Base-by-base conservation (phyloP, 306 rosid genomes). In the Cucumis hystrix region DNA sequence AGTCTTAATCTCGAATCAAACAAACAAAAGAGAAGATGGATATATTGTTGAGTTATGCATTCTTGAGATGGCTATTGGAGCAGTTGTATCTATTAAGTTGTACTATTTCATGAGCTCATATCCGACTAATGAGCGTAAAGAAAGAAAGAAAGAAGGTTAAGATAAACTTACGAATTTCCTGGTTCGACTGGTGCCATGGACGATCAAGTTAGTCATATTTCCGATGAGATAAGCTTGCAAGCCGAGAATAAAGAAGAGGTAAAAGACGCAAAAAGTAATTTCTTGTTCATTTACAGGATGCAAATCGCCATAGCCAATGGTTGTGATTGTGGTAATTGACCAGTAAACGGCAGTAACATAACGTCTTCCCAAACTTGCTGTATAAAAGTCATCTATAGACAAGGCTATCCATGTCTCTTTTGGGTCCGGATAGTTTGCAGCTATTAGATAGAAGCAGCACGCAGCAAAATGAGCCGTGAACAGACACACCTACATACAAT, bases 141-240 rank as follows among this genome's bases (percentile, higher is more conserved):
- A 6, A 6, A 47, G 16, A 6, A 49, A 49, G 17, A 12, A 49
- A 4, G 2, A 17, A 6, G 7, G 16, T 49, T 12, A 7, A 7
- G 59, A 17, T 14, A 25, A 62, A 87, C 96, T 85, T 58, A 91
- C 98, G 84, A 91, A 93, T 85, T 82, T 81, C 60, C 90, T 86
- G 10, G 98, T 91, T 82, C 89, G 86, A 62, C 88, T 82, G 49
- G 98, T 88, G n/a, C 85, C 79, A 9, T 91, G 91, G 78, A 93
- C 97, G 78, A 86, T 85, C 87, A 93, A 84, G 78, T 86, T 93
- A 73, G 98, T 91, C 94, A 93, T 91, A 77, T 93, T 93, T 79
- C 96, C 97, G 49, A 90, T 91, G 14, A 93, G 67, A 60, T 91
- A 93, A 39, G 97, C 60, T 1, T 81, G 86, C 58, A 90, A 81